phyloP scores from a whole-genome alignment of 495 filamentous ascomycete genomes.

The Trichoderma erinaceum region DNA sequence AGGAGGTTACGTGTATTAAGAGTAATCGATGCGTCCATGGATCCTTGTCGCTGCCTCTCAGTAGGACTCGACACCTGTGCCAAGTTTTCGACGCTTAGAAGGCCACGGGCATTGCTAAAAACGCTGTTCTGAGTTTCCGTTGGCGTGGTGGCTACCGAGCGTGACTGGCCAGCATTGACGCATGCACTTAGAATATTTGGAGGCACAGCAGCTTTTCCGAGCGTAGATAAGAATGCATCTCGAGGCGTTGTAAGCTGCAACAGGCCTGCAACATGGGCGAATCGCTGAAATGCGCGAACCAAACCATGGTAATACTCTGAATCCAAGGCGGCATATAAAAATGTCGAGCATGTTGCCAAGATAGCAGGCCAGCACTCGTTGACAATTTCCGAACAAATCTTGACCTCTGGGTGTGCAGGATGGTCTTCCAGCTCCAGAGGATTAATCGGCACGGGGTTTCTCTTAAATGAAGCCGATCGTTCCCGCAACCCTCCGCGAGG shows the following conservation, averaged over 20 bases:
- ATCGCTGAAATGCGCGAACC: constrained; percentile 91
- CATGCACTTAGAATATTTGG: constrained; percentile 63
- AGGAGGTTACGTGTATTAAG: constrained; percentile 85
- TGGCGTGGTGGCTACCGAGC: constrained; percentile 36
- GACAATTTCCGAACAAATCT: constrained; percentile 72
- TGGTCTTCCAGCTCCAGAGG: constrained; percentile 68
- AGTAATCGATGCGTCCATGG: constrained; percentile 42
- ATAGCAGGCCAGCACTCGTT: constrained; percentile 94
- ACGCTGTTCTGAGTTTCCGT: constrained; percentile 46
- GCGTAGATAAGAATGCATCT: constrained; percentile 89
- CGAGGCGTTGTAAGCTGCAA: constrained; percentile 76
- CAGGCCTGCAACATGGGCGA: constrained; percentile 90
- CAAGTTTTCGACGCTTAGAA: constrained; percentile 59
- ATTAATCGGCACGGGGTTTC: constrained; percentile 67
- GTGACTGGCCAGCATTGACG: constrained; percentile 36
- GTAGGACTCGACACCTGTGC: constrained; percentile 40
- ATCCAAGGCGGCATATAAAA: constrained; percentile 83
- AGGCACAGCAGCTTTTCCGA: constrained; percentile 88
- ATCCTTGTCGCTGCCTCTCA: constrained; percentile 49
- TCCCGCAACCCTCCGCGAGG: constrained; percentile 39
- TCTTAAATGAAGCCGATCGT: constrained; percentile 45
- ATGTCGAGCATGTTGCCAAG: constrained; percentile 88
- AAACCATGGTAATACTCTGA: constrained; percentile 91
- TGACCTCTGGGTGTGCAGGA: constrained; percentile 61
- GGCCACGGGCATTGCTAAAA: constrained; percentile 55